Evolutionary conservation across 192 early-diverging fungal genomes (phyloP), one percentile per base, ranked within the genome.

Genomic region (Diversispora epigaea): DNA sequence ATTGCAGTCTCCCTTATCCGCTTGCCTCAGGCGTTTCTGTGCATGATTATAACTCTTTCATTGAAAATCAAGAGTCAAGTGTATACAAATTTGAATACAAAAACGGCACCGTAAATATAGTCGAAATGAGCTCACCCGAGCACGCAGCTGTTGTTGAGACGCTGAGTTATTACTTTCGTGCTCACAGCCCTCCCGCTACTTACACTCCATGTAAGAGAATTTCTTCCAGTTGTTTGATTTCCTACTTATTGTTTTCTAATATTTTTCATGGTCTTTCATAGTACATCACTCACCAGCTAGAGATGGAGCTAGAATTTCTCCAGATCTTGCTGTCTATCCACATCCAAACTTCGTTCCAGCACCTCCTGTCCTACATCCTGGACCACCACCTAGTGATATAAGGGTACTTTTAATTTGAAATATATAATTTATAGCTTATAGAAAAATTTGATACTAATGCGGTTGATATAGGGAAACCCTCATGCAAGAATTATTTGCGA

Each of bases 391-490:
- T n/a, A n/a, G n/a, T n/a, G n/a, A n/a, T n/a, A n/a, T n/a, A n/a
- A n/a, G n/a, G n/a, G n/a, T n/a, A 14, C 17, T n/a, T 56, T 41
- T 49, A 9, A n/a, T 46, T 32, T 52, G 3, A 50, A 50, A 6
- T 68, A 4, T 19, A 39, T 66, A 43, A 2, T 15, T 39, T 25
- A 39, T 68, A 43, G 44, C 15, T 46, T 6, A 50, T 68, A 6
- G 19, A 64, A 44, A 44, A 40, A 17, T 64, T 43, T 44, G 5
- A 3, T 9, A 64, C 21, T 8, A 68, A 68, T 50, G 32, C 50
- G 21, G 45, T 68, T 68, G 19, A 68, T 68, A 32, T 68, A 68
- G 67, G 67, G 67, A 68, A 68, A 68, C 67, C 67, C 67, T 50
- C 50, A 68, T 50, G 19, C 67, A 43, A 68, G 67, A n/a, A 68